Base-by-base conservation (phyloP, 2,329 filamentous ascomycete genomes). In the Gnomoniopsis smithogilvyi region DNA sequence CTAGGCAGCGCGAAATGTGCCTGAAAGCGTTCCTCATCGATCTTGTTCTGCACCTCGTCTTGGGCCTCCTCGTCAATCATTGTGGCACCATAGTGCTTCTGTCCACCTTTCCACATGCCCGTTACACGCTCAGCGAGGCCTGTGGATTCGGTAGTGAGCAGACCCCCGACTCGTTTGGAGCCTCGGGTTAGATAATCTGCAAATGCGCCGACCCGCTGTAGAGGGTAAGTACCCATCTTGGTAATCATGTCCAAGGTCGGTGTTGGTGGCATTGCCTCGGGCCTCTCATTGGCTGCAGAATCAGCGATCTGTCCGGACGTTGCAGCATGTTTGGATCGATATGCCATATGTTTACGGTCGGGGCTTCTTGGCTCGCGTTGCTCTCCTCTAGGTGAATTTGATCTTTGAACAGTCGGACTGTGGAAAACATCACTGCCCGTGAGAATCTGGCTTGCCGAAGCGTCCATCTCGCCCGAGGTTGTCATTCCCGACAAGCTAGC, bases 91-190 rank as follows among this genome's bases (percentile, higher is more conserved):
- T 98, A 99, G 73, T 98, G 94, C 67, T 89, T 92, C 66, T 89
- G 88, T 14, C 91, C 91, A 36, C 95, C 95, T 65, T 92, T 91
- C 86, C 95, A 95, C 90, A 98, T 98, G 41, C 92, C 94, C 0
- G 94, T 96, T 0, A 98, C 93, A 72, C 97, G 98, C 69, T 96
- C 93, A 34, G 96, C 89, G 69, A 98, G 98, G 1, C 92, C 92
- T 87, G 96, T 96, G 0, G 94, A 96, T 71, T 97, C 93, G 0
- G 89, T 91, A 7, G 94, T 91, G 49, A 98, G 76, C 10, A 96
- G 76, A 30, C 80, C 91, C 61, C 91, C 91, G 86, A 98, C 91
- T 36, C 86, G 86, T 65, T 90, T 90, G 22, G 92, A 89, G 22
- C 90, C 86, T 58, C 82, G 88, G 68, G 90, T 91, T 54, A 97